Percentiles rank a stretch among this genome's conserved stretches.
phyloP scores from a whole-genome alignment of 106 monocot species.

The Dactylorhiza incarnata region DNA sequence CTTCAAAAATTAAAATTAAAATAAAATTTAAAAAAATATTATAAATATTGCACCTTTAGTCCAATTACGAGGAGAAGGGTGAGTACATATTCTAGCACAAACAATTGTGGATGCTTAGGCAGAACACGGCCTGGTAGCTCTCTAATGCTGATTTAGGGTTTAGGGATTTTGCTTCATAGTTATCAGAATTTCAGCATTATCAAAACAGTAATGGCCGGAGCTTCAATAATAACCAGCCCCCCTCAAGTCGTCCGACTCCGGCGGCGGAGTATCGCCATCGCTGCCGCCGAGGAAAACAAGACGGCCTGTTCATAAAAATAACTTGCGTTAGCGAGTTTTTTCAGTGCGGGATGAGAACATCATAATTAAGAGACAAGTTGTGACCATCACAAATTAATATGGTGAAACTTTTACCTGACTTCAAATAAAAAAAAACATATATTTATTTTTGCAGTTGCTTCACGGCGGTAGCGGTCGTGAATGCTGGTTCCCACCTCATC shows the following conservation, averaged over 20 bases:
- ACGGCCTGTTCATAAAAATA: conserved; percentile 25
- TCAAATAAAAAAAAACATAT: no score
- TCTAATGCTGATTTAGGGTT: not conserved
- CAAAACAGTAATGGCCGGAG: not conserved
- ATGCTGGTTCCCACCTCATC: no score
- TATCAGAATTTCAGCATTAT: not conserved
- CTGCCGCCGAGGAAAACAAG: conserved; percentile 46
- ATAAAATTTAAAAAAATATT: no score
- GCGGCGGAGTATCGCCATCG: conserved; percentile 15
- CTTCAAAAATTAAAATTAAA: no score
- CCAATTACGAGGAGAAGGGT: not conserved
- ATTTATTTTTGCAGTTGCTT: no score
- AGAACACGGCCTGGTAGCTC: not conserved
- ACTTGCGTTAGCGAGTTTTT: not conserved
- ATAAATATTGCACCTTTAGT: not conserved
- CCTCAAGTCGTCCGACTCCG: conserved; percentile 21
- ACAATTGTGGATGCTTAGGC: not conserved
- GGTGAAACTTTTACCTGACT: no score
- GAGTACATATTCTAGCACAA: not conserved
- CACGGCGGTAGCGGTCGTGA: no score
- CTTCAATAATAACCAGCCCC: conserved; percentile 51
- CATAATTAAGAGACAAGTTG: no score
- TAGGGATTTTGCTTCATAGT: not conserved
- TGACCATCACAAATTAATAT: no score
- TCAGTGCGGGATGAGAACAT: no score